These are phyloP conservation scores for Mycena kentingensis DNA, from an alignment of 768 basidiomycete species.

Conservation along the genomic window DNA sequence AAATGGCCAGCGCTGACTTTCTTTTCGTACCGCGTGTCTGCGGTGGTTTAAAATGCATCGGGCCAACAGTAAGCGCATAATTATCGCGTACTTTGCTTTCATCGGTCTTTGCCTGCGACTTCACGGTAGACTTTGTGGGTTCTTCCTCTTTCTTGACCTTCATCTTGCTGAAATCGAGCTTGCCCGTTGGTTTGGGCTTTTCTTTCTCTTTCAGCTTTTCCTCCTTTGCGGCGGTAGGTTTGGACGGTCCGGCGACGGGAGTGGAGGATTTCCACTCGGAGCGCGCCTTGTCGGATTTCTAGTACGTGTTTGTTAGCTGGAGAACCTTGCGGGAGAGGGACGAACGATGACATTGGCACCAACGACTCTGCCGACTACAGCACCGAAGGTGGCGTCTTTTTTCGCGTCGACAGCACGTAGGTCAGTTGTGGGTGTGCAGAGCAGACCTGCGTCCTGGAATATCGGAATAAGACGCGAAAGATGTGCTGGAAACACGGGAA, in stretches of 20 bases:
- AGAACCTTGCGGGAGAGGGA: no score
- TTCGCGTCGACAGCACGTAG: conserved; percentile 44
- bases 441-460: conserved; percentile 45
- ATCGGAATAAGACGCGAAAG: conserved; percentile 2
- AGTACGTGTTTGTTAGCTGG: neutral
- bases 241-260: conserved; percentile 49
- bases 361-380: conserved; percentile 52
- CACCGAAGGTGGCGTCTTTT: conserved; percentile 43
- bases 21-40: conserved; percentile 39
- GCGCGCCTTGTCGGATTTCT: conserved; percentile 2
- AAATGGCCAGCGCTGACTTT: conserved; percentile 44
- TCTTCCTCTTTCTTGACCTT: conserved; percentile 41
- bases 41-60: neutral
- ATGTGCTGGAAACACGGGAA: conserved; percentile 1
- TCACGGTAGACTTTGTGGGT: conserved; percentile 9
- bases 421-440: conserved; percentile 42
- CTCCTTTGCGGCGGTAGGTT: conserved; percentile 30
- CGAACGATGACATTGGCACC: conserved; percentile 37
- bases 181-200: conserved; percentile 45
- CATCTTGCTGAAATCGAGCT: conserved; percentile 65
- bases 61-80: neutral
- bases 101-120: conserved; percentile 22
- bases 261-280: conserved; percentile 23
- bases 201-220: conserved; percentile 30
- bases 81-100: conserved; percentile 22